Conservation (phyloP, 768 basidiomycete species). For the Lactarius quietus region DNA sequence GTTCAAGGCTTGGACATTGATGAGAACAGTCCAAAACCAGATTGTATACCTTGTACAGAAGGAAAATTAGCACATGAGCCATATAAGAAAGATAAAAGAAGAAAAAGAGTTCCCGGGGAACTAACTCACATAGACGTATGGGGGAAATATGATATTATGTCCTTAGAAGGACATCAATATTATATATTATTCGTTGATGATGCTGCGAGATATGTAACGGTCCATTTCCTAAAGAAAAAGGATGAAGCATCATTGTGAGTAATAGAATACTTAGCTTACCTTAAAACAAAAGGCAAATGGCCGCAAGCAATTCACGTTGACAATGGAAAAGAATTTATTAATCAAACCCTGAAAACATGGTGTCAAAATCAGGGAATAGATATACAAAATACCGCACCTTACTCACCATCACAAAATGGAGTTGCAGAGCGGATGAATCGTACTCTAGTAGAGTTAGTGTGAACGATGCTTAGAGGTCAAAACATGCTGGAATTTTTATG, state of each 20-base stretch:
- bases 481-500: no score
- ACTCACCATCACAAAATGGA: not conserved
- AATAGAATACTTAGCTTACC: not conserved
- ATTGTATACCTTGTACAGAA: not conserved
- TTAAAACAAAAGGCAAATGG: rapidly evolving
- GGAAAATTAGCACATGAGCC: not conserved
- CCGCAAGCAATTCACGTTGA: not conserved
- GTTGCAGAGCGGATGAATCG: no score
- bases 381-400: not conserved
- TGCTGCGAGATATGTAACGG: not conserved
- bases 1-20: not conserved
- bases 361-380: not conserved
- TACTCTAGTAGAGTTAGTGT: not conserved
- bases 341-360: not conserved
- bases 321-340: not conserved
- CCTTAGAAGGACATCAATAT: not conserved
- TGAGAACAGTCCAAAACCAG: not conserved
- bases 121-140: not conserved
- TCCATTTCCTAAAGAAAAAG: not conserved
- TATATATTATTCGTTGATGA: not conserved
- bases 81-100: not conserved
- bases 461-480: no score
- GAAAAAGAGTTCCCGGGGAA: not conserved
- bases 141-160: not conserved
- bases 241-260: not conserved